A percentile compares a stretch with the other conserved stretches of the same genome.
Evolutionary conservation across 441 rosid genomes (phyloP).

Genomic region (Isatis lusitanica): DNA sequence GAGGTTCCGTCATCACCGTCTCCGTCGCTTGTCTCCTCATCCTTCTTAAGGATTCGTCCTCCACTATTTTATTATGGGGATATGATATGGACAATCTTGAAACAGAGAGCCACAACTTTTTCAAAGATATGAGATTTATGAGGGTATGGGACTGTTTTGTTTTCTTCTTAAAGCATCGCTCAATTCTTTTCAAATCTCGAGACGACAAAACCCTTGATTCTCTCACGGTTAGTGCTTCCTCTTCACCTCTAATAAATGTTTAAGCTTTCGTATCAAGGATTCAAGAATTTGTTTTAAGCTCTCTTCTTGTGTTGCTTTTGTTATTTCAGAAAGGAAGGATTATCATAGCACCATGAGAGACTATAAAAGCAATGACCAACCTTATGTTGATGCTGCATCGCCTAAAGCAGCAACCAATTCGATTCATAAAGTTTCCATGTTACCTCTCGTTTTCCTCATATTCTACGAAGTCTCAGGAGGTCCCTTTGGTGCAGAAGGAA

Average conservation of each 20-base stretch:
- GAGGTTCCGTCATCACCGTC: background rate
- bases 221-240: constrained; percentile 10
- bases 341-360: constrained; percentile 41
- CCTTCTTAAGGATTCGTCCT: background rate
- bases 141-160: constrained; percentile 8
- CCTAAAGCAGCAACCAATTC: constrained; percentile 30
- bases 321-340: constrained; percentile 34
- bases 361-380: constrained; percentile 5
- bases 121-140: background rate
- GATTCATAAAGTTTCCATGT: constrained; percentile 50
- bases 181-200: background rate
- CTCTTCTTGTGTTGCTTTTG: background rate
- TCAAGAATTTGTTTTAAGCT: background rate
- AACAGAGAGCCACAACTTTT: constrained; percentile 18
- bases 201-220: background rate
- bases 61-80: background rate
- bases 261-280: background rate
- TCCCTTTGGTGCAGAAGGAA: constrained; percentile 65
- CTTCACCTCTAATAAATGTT: background rate
- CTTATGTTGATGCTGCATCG: constrained; percentile 32
- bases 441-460: constrained; percentile 67
- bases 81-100: constrained; percentile 13
- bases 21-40: background rate
- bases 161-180: background rate
- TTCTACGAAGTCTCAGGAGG: constrained; percentile 78